Evolutionary conservation across 345 rosid species (phyloP), one percentile per base, ranked within the genome.

Genomic region (Mercurialis annua): DNA sequence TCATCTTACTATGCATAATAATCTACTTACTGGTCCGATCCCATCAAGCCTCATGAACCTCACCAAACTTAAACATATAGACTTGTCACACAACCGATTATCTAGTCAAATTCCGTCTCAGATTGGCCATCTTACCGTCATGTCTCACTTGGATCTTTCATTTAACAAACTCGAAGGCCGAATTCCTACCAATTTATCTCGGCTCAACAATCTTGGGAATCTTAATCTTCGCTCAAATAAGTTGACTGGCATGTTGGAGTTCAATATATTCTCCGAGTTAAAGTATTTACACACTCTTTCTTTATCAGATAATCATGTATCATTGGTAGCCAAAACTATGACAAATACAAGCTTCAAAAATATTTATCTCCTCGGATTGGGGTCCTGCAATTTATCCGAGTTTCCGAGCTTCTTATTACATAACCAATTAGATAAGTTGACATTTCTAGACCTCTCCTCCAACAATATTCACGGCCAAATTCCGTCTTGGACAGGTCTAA

Each of bases 361-460:
- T 31, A 48, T 51, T 6, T 0, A 0, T 1, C 0, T 0, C 20
- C 17, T 81, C n/a, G 57, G 52, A 20, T 50, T 77, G 58, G 56
- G 63, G 40, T 50, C 20, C 12, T 73, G 75, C 62, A 65, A 49
- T 17, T 31, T 77, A 21, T 29, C 0, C 1, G 34, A 55, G 65
- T 69, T 77, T 44, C 81, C 31, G 0, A 24, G 14, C 24, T 77
- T 77, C 70, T 67, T n/a, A n/a, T n/a, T 70, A 7, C 29, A 12
- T 2, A 2, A 38, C 10, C 75, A 73, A 65, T 72, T 68, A 65
- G 33, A 65, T 9, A 2, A 24, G 10, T 40, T 69, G 65, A 0
- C 0, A 0, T 12, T 4, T 23, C 40, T 73, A 16, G 68, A 59
- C 12, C 59, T 77, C 10, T 64, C 65, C 31, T 5, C 14, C 7